phyloP scores from a whole-genome alignment of 2,329 filamentous ascomycete genomes.

The Fusarium armeniacum region DNA sequence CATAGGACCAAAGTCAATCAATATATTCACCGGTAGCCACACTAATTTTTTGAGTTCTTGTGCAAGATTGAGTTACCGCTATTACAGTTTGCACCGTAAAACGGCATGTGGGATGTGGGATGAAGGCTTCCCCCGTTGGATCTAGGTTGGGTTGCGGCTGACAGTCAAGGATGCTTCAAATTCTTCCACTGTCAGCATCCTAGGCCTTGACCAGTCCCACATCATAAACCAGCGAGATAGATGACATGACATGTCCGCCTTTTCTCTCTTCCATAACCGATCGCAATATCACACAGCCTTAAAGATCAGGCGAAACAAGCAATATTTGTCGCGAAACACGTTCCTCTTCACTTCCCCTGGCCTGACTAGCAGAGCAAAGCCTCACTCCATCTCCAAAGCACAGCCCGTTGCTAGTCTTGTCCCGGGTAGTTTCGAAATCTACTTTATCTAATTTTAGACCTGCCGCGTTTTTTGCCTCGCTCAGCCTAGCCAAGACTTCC shows the following conservation, averaged over 20 bases:
- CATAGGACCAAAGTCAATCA: not conserved
- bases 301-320: not conserved
- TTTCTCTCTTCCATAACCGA: not conserved
- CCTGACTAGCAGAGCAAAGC: conserved; percentile 25
- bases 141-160: conserved; percentile 13
- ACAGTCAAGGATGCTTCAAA: conserved; percentile 20
- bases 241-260: conserved; percentile 1
- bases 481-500: conserved; percentile 39
- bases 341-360: conserved; percentile 5
- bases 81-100: not conserved
- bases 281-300: conserved; percentile 19
- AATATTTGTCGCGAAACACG: conserved; percentile 15
- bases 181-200: conserved; percentile 19
- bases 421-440: conserved; percentile 28
- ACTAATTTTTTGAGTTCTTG: conserved; percentile 10
- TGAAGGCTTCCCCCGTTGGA: conserved; percentile 27
- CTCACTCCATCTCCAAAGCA: conserved; percentile 37
- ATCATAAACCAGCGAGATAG: conserved; percentile 1
- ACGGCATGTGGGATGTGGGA: conserved; percentile 15
- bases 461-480: conserved; percentile 39
- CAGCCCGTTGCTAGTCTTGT: conserved; percentile 39
- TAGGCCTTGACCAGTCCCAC: not conserved
- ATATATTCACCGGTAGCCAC: not conserved
- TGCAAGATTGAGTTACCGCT: conserved; percentile 29
- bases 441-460: conserved; percentile 48